Base-by-base conservation (phyloP, 352 stramenopile species). In the Globisporangium paddicum region DNA sequence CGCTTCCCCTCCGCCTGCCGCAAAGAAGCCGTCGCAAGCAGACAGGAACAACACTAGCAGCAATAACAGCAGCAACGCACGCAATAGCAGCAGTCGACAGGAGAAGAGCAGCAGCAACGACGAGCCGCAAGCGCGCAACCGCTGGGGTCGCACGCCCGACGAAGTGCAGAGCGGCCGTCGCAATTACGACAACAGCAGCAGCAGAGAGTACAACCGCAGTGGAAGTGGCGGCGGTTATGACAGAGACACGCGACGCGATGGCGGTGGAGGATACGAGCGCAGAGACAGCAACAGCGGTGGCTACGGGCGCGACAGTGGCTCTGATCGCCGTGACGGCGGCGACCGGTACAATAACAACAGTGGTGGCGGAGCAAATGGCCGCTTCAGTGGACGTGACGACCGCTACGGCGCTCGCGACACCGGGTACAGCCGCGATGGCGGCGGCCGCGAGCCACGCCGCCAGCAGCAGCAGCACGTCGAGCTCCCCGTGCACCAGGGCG, bases 401-500 rank as follows among this genome's bases (percentile, higher is more conserved):
- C 40, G 60, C n/a, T 54, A 60, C 18, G 32, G 58, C 13, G 57
- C 37, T 10, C 37, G 35, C 7, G 47, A 51, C 35, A 21, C 32
- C 10, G 49, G 50, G 25, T 47, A 49, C 37, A 51, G 34, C 10
- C 42, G 40, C 26, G 51, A 41, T 9, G 52, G n/a, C n/a, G n/a
- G 46, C 14, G 48, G 65, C 28, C 60, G 69, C 11, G 62, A 64
- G 21, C 30, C 35, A 37, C 42, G 58, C 37, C 50, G 63, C 26
- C 59, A 65, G 19, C 64, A 60, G 10, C 49, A 54, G 8, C 66
- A 55, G 55, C 54, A 59, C 10, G 58, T 59, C 1, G 58, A 73
- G 18, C 18, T 73, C 62, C 67, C 58, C 19, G 55, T 71, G 0
- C 72, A 76, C 47, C 72, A 72, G 55, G 74, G 68, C 37, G 67